Evolutionary conservation across 805 yeast genomes (phyloP).

Genomic region (Yarrowia sp.): DNA sequence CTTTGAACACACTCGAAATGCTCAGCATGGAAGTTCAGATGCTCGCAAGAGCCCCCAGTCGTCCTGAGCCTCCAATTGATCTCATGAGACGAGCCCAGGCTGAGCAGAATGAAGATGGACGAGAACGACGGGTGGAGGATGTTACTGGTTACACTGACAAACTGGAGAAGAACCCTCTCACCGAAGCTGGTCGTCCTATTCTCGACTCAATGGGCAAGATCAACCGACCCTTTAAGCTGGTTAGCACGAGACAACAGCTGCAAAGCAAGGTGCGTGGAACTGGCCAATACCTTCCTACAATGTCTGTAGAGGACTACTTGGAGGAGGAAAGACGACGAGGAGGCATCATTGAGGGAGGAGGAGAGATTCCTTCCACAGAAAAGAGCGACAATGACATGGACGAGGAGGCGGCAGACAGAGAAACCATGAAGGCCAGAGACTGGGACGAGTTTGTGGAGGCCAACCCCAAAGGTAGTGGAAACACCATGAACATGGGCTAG

Average conservation of each 20-base stretch:
- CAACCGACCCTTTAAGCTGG: conserved; percentile 81
- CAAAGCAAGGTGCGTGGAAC: conserved; percentile 79
- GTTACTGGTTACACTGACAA: conserved; percentile 65
- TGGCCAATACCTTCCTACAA: conserved; percentile 91
- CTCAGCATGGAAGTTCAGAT: conserved; percentile 71
- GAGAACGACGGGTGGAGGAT: conserved; percentile 31
- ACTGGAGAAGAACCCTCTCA: conserved; percentile 54
- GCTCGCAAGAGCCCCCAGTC: conserved; percentile 53
- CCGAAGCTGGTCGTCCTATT: conserved; percentile 53
- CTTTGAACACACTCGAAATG: conserved; percentile 65
- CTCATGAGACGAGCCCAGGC: conserved; percentile 32
- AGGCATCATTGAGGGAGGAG: conserved; percentile 61
- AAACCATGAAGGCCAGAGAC: conserved; percentile 76
- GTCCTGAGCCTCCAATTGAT: conserved; percentile 43
- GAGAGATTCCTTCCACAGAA: conserved; percentile 52
- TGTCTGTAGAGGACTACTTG: conserved; percentile 90
- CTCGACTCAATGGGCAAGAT: conserved; percentile 78
- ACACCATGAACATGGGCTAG: conserved; percentile 71
- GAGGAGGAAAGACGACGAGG: conserved; percentile 87
- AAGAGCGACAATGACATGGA: conserved; percentile 60
- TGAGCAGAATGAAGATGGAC: conserved; percentile 10
- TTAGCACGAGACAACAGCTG: conserved; percentile 60
- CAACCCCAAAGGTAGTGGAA: conserved; percentile 88
- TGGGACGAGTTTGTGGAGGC: conserved; percentile 96
- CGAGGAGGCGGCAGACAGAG: conserved; percentile 64